Conservation (phyloP, 306 rosid genomes). For the Vigna nakashimae region DNA sequence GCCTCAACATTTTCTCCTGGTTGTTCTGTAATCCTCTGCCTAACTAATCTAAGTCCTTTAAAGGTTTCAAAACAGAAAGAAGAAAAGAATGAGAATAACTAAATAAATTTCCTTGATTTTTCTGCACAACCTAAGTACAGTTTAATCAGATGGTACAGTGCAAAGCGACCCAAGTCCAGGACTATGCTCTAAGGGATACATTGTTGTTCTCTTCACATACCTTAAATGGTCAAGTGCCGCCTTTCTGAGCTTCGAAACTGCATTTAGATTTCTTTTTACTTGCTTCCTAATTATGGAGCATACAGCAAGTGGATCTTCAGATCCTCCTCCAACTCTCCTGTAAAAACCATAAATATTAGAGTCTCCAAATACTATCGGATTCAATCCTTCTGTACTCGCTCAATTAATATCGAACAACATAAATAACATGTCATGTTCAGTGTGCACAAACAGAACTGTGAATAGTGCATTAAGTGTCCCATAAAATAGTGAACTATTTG, state of each 20-base stretch:
- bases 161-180: conserved; percentile 77
- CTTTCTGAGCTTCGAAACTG: conserved; percentile 63
- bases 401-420: conserved; percentile 3
- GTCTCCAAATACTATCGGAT: conserved; percentile 28
- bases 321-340: conserved; percentile 91
- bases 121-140: conserved; percentile 28
- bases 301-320: conserved; percentile 67
- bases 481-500: not conserved
- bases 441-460: conserved; percentile 9
- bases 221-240: conserved; percentile 65
- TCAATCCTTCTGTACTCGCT: conserved; percentile 9
- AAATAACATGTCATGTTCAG: not conserved
- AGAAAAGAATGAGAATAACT: conserved; percentile 34
- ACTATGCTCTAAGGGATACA: conserved; percentile 90
- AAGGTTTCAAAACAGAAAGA: not conserved
- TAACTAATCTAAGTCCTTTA: conserved; percentile 26
- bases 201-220: conserved; percentile 70
- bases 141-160: conserved; percentile 64
- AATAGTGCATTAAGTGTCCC: conserved; percentile 29
- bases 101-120: conserved; percentile 9
- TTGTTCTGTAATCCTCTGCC: conserved; percentile 37
- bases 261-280: conserved; percentile 51
- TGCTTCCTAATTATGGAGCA: conserved; percentile 74
- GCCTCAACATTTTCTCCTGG: conserved; percentile 38
- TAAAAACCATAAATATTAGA: conserved; percentile 44